Evolutionary conservation across 148 eudicot species (phyloP), one percentile per base, ranked within the genome.

Genomic region (Limonium bicolor): DNA sequence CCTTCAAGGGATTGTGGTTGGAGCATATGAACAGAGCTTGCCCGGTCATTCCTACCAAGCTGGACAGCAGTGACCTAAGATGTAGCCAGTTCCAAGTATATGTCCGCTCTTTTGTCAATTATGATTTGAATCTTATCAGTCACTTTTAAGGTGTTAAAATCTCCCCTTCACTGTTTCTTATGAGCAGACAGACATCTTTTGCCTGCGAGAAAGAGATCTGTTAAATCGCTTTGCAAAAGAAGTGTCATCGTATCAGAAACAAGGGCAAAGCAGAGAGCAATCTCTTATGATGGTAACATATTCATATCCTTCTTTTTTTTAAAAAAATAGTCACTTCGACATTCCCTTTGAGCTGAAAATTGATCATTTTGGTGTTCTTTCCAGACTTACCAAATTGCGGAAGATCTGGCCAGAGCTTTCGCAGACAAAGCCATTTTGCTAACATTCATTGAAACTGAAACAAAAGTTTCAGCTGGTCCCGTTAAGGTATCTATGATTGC

Each of bases 191-290:
- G 97, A 88, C 51, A 61, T 90, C 19, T 78, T 85, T 48, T 76
- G 72, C 73, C 47, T 90, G 53, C 69, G 99, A 62, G 99, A 90
- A 63, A 67, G 93, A 63, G 95, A 90, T 59, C 64, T 90, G 24
- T 72, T 90, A 48, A 41, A 53, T 36, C 88, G 76, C 29, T 84
- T 90, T 51, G 87, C 72, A 39, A 62, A 55, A 13, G 95, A 90
- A 63, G 74, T 90, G 53, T 75, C 95, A 18, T 54, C 36, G 17
- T 54, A 58, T 38, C 72, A 61, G 67, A 70, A 68, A 48, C 93
- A 73, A 55, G 99, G 99, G 35, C 65, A 47, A 64, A 85, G 74
- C 71, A 90, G 54, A 61, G 99, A 85, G 44, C 44, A 72, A 14
- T 82, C 95, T 30, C 78, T 76, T 64, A 51, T 56, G 48, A 51